Conservation (phyloP, 331 rosid genomes). For the Rhamnella rubrinervis region DNA sequence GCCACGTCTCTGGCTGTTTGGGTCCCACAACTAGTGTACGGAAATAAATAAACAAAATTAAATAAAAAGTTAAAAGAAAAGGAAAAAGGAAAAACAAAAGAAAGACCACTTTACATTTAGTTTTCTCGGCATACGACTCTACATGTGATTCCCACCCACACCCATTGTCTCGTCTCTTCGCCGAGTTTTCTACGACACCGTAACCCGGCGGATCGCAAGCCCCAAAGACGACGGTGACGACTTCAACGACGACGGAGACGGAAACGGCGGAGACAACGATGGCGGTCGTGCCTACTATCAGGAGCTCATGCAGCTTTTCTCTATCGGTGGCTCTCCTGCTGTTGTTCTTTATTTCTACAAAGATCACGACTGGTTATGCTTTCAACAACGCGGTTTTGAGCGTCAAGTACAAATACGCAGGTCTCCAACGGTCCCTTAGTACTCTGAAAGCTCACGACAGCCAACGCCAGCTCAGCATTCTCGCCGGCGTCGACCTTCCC, state of each 20-base stretch:
- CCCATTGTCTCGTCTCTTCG: too few relatives aligned
- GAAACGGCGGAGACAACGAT: neutral
- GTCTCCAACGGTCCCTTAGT: slow-evolving; percentile 61
- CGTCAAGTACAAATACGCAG: slow-evolving; percentile 79
- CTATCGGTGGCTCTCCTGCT: slow-evolving; percentile 9
- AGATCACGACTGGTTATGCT: slow-evolving; percentile 18
- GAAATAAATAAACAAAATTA: too few relatives aligned
- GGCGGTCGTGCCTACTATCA: slow-evolving; percentile 2
- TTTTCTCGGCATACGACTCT: too few relatives aligned
- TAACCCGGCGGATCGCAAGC: too few relatives aligned
- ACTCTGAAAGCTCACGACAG: slow-evolving; percentile 79
- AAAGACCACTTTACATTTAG: too few relatives aligned
- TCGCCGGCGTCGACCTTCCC: slow-evolving; percentile 87
- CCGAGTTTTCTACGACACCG: too few relatives aligned
- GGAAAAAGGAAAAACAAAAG: too few relatives aligned
- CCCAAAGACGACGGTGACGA: neutral
- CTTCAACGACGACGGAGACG: slow-evolving; percentile 7
- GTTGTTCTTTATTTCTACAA: slow-evolving; percentile 23
- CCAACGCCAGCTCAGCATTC: slow-evolving; percentile 74
- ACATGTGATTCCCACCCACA: too few relatives aligned
- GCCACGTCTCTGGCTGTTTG: too few relatives aligned
- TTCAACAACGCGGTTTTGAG: slow-evolving; percentile 66
- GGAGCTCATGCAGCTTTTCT: neutral
- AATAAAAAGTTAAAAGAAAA: too few relatives aligned
- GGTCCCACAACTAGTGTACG: too few relatives aligned